These are phyloP conservation scores for Kalmusia sp. DNA, from an alignment of 2,329 filamentous ascomycete species.

Conservation along the genomic window DNA sequence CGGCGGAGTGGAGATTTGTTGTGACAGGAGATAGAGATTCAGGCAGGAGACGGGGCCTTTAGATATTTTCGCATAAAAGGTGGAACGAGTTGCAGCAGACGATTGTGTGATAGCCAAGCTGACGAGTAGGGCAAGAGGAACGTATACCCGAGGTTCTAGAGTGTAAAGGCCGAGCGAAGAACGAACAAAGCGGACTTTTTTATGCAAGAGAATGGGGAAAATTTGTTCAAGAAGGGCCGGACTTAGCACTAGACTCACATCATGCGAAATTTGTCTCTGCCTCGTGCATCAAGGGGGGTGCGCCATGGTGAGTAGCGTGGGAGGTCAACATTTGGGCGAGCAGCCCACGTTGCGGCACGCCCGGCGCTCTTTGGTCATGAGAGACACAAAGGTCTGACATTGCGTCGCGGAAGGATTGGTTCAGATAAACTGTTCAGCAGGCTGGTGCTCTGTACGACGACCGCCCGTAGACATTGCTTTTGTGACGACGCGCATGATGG, in stretches of 20 bases:
- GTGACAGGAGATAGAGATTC: conserved; percentile 20
- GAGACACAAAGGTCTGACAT: conserved; percentile 18
- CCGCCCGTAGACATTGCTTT: conserved; percentile 11
- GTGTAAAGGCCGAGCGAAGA: conserved; percentile 3
- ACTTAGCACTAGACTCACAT: conserved; percentile 1
- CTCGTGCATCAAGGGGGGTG: conserved; percentile 15
- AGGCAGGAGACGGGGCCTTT: background rate
- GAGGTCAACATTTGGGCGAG: conserved; percentile 17
- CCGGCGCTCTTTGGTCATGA: conserved; percentile 33
- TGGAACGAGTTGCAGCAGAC: background rate
- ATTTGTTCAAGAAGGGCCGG: background rate
- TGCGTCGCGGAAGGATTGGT: conserved; percentile 25
- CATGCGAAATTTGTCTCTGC: background rate
- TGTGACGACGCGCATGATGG: conserved; percentile 11
- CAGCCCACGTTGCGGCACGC: conserved; percentile 32
- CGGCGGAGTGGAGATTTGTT: conserved; percentile 37
- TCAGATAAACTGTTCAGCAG: conserved; percentile 15
- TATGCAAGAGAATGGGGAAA: background rate
- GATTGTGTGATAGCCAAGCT: background rate
- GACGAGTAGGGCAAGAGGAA: background rate
- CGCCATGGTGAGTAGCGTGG: conserved; percentile 24
- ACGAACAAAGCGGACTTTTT: conserved; percentile 2
- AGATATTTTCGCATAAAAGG: conserved; percentile 1
- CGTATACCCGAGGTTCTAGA: conserved; percentile 2
- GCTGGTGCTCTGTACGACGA: background rate